phyloP scores from a whole-genome alignment of 306 rosid species.

The Glycine soja region DNA sequence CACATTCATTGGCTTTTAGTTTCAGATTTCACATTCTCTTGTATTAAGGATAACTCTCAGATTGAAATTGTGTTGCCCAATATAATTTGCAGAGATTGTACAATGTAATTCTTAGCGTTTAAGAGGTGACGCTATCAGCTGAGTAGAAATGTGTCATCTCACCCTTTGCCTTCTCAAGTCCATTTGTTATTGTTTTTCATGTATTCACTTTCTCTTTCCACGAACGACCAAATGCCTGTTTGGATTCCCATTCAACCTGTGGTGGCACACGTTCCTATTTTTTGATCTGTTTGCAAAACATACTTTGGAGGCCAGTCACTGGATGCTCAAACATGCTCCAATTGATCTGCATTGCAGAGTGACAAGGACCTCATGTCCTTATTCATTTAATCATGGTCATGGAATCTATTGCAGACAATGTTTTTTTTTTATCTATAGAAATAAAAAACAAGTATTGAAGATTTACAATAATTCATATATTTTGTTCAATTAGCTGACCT shows the following conservation, averaged over 20 bases:
- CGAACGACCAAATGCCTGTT: no score
- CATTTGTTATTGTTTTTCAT: no score
- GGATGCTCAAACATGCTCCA: no score
- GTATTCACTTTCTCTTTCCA: no score
- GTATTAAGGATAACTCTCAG: conserved; percentile 15
- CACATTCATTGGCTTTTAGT: conserved; percentile 46
- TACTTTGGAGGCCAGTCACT: no score
- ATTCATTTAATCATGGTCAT: conserved; percentile 25
- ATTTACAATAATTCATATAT: no score
- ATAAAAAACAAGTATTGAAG: no score
- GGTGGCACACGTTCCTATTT: no score
- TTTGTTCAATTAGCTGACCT: no score
- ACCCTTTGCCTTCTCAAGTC: conserved; percentile 4
- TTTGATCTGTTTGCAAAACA: no score
- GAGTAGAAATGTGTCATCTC: conserved; percentile 27
- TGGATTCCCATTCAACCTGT: no score
- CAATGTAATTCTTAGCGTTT: conserved; percentile 8
- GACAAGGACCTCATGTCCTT: conserved; percentile 18
- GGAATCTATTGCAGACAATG: conserved; percentile 20
- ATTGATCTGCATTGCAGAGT: conserved; percentile 19
- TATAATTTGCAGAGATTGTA: conserved; percentile 41
- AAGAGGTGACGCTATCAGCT: conserved; percentile 30
- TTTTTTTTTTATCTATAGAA: not conserved
- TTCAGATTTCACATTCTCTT: conserved; percentile 18
- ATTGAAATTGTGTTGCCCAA: conserved; percentile 39